Base-by-base conservation (phyloP, 768 basidiomycete genomes). In the Pseudohyphozyma bogoriensis region DNA sequence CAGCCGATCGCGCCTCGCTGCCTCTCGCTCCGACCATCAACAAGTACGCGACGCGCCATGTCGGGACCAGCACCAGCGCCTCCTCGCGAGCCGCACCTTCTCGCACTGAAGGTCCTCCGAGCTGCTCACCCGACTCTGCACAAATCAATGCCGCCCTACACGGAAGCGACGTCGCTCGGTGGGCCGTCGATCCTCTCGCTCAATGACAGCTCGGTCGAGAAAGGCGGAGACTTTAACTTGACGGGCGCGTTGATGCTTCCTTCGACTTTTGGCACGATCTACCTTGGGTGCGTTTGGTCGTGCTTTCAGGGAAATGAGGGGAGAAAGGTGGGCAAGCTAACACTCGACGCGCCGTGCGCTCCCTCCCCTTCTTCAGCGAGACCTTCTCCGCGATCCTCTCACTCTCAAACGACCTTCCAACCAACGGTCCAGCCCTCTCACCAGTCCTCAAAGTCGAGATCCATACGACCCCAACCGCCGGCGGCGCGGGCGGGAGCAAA, bases 301-400 rank as follows among this genome's bases (percentile, higher is more conserved):
- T 4, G 3, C 11, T 16, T 15, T 32, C 10, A 22, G 2, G 6
- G 18, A 22, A 5, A 18, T 18, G 20, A 22, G 36, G 39, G 36
- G 46, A 55, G 32, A 28, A 33, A 6, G 28, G 8, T 1, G 3
- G 1, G n/a, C n/a, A n/a, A n/a, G n/a, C n/a, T n/a, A n/a, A n/a
- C n/a, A n/a, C n/a, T n/a, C n/a, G n/a, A n/a, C n/a, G n/a, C n/a
- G n/a, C n/a, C n/a, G n/a, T n/a, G n/a, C n/a, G n/a, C n/a, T n/a
- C n/a, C 24, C 40, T 15, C 2, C 32, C 7, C 12, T 28, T 3
- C 1, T 9, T 12, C 49, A 60, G 60, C 15, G 88, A 92, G 74
- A 87, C 86, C 0, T 91, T 95, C 70, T 81, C 84, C 1, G 83
- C 86, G 66, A 84, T 83, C 68, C 77, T 95, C 29, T 86, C 84